Percentiles rank a stretch among this genome's conserved stretches.
phyloP scores from a whole-genome alignment of 1,284 basidiomycete genomes.

The Gomphus bonarii region DNA sequence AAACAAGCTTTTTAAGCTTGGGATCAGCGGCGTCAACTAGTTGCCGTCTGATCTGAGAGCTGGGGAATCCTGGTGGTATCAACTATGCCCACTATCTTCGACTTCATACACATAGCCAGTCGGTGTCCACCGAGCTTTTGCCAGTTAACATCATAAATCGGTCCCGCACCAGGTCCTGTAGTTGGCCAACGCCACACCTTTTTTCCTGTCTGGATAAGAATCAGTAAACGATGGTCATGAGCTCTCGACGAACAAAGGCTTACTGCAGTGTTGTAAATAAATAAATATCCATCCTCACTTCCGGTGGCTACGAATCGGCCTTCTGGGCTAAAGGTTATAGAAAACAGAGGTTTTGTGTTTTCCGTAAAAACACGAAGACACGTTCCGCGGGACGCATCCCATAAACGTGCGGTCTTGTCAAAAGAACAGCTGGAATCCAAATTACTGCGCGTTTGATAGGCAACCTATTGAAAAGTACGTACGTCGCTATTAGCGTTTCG shows the following conservation, averaged over 20 bases:
- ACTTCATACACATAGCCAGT: slow-evolving; percentile 28
- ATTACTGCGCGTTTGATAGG: not conserved
- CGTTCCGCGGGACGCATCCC: slow-evolving; percentile 66
- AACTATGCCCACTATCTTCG: slow-evolving; percentile 25
- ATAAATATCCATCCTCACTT: slow-evolving; percentile 50
- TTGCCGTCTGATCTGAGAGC: not conserved
- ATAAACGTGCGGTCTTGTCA: slow-evolving; percentile 63
- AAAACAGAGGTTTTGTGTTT: slow-evolving; percentile 57
- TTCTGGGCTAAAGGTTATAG: slow-evolving; percentile 56
- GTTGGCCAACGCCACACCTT: slow-evolving; percentile 4
- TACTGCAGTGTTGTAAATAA: slow-evolving; percentile 43
- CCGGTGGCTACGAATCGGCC: slow-evolving; percentile 49
- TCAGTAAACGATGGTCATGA: not conserved
- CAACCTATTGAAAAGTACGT: slow-evolving; percentile 17
- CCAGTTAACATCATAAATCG: slow-evolving; percentile 29
- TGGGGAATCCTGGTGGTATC: slow-evolving; percentile 22
- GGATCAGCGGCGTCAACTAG: not conserved
- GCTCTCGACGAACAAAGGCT: slow-evolving; percentile 8
- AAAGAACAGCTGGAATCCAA: slow-evolving; percentile 50
- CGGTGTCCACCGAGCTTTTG: slow-evolving; percentile 23
- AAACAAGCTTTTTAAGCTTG: not conserved
- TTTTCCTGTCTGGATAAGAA: slow-evolving; percentile 1
- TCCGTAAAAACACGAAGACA: slow-evolving; percentile 60
- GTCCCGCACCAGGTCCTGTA: slow-evolving; percentile 4
- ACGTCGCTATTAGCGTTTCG: slow-evolving; percentile 60